Base-by-base conservation (phyloP, 2,329 filamentous ascomycete species). In the Sporothrix pallida region DNA sequence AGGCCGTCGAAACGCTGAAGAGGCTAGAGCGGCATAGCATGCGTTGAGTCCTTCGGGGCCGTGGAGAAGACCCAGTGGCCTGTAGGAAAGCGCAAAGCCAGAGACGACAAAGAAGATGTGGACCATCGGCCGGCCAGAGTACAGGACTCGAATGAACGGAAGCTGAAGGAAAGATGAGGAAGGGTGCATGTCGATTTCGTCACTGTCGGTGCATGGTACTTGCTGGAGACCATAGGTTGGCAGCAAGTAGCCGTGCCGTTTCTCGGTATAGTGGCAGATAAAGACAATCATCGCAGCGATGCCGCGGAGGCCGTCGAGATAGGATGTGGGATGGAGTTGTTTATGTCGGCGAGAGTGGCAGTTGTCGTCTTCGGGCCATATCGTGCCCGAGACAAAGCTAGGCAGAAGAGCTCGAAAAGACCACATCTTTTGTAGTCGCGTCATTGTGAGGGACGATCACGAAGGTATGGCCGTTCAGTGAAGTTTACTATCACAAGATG, bases 41-140 rank as follows among this genome's bases (percentile, higher is more conserved):
- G 80, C 79, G 17, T 80, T 79, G 70, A 80, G 79, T 73, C 84
- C 79, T 54, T 82, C 80, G 10, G 80, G 77, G 0, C 54, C 26
- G 72, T 83, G 83, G 8, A 85, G 81, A 46, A 81, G 79, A 71
- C 81, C 80, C 37, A 87, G 78, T 1, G 85, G 83, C 75, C 84
- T 84, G 76, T 82, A 81, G 8, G 84, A 82, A 26, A 87, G 80
- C 2, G 83, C 85, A 75, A 84, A 86, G 52, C 86, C 85, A 1
- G 85, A 86, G 50, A 87, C 84, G 76, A 87, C 82, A 78, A 87
- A 87, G 78, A 87, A 87, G 65, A 87, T 82, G 76, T 85, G 83
- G 2, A 87, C 85, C 83, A 85, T 85, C 9, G 84, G 83, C 20
- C 83, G 81, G 20, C 84, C 84, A 17, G 83, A 83, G 76, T 81